A percentile compares a stretch with the other conserved stretches of the same genome.
These are phyloP conservation scores for Arthrobotrys megalospora DNA, from an alignment of 2,329 filamentous ascomycete genomes.

Conservation along the genomic window DNA sequence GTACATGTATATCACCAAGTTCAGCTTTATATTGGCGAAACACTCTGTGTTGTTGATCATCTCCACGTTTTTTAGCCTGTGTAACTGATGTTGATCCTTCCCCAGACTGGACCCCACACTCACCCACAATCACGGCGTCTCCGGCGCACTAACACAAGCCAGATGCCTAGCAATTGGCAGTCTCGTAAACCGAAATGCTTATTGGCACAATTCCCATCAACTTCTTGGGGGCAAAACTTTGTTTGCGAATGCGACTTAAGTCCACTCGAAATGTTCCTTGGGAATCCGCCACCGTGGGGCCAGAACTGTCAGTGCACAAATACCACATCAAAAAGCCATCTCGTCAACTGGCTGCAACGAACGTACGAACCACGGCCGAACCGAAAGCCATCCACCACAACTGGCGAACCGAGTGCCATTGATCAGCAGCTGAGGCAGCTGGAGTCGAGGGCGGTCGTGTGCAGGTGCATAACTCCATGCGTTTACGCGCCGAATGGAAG, in stretches of 20 bases:
- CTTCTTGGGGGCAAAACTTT: constrained; percentile 7
- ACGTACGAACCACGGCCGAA: constrained; percentile 24
- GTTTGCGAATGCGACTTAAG: constrained; percentile 16
- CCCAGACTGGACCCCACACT: constrained; percentile 17
- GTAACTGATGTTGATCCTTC: constrained; percentile 24
- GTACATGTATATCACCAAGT: not conserved
- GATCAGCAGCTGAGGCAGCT: constrained; percentile 3
- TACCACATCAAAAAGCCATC: constrained; percentile 24
- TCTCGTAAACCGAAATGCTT: constrained; percentile 37
- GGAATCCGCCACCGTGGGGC: constrained; percentile 33
- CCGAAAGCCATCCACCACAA: constrained; percentile 14
- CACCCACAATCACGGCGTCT: too few species aligned
- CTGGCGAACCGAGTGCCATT: not conserved
- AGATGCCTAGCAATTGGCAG: constrained; percentile 47
- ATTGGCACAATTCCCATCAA: constrained; percentile 18
- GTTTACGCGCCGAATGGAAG: constrained; percentile 38
- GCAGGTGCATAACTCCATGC: constrained; percentile 10
- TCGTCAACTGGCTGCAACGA: not conserved
- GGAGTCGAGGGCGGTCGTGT: constrained; percentile 1
- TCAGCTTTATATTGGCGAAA: constrained; percentile 18
- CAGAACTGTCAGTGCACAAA: constrained; percentile 41
- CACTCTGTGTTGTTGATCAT: constrained; percentile 36
- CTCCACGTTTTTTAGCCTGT: constrained; percentile 37
- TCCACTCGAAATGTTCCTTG: not conserved
- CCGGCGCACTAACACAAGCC: constrained; percentile 6